Evolutionary conservation across 768 basidiomycete species (phyloP), one percentile per base, ranked within the genome.

Genomic region (Lactarius indigo): DNA sequence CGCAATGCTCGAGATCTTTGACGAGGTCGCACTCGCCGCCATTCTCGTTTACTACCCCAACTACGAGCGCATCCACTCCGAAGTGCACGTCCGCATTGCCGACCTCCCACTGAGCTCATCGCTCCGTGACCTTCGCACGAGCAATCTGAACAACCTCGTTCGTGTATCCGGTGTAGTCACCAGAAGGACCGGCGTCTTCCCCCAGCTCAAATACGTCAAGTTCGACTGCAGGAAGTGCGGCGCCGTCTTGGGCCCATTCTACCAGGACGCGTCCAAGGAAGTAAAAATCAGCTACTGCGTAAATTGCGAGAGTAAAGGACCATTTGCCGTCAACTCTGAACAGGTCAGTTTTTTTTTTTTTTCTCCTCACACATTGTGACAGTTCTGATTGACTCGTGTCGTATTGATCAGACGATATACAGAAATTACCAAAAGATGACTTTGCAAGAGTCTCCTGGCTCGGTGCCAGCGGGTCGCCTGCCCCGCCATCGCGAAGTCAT

Each of bases 351-450:
- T 44, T 20, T 18, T 52, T 26, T 44, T 20, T 18, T 39, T 7
- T 57, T 59, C 2, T 13, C 10, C 9, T 5, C 26, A 23, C 28
- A 39, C 55, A 20, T 33, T 6, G n/a, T 52, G 15, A n/a, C 8
- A 37, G 17, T 7, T 47, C 33, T 57, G 20, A 61, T 55, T 33
- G 68, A 8, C n/a, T 65, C 3, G 68, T n/a, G n/a, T 41, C 4
- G 5, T 23, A 10, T 28, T 5, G 20, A 35, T n/a, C 15, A 98
- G 93, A 99, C 97, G 1, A 88, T 99, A 2, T 99, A 98, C 76
- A 85, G 97, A 63, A 99, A 99, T 76, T 98, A 97, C 75, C 97
- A 99, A 77, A 96, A 94, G 78, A 92, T 98, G 94, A 98, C 96
- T 7, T 78, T 99, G 52, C 97, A 99, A 75, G 97, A 99, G 75